Conservation (phyloP, 176 grass and related monocot species). For the Triticum turgidum region DNA sequence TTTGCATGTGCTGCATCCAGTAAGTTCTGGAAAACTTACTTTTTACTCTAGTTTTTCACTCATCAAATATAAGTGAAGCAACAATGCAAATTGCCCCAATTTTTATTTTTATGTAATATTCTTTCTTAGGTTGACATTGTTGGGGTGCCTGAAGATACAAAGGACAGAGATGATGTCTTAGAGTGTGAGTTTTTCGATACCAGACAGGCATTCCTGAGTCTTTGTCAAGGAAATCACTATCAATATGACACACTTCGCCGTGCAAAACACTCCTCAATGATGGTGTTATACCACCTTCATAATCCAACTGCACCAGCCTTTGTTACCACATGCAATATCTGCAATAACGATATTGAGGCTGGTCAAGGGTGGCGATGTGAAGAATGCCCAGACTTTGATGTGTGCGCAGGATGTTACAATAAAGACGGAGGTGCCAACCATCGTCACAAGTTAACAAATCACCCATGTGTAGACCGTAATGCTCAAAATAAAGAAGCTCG, state of each 20-base stretch:
- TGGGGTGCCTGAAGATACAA: conserved; percentile 63
- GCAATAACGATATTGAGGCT: conserved; percentile 65
- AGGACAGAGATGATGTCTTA: conserved; percentile 81
- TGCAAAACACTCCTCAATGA: conserved; percentile 96
- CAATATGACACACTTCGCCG: conserved; percentile 87
- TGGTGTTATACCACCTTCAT: conserved; percentile 96
- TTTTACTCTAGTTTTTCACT: not conserved
- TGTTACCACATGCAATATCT: conserved; percentile 70
- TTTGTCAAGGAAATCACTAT: conserved; percentile 95
- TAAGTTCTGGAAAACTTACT: conserved; percentile 42
- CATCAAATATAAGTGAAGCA: not conserved
- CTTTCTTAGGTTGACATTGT: conserved; percentile 69
- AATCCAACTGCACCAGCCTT: conserved; percentile 85
- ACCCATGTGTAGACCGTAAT: conserved; percentile 51
- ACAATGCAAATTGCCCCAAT: not conserved
- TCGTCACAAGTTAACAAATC: conserved; percentile 69
- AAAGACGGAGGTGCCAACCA: conserved; percentile 64
- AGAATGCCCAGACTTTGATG: conserved; percentile 84
- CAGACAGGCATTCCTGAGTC: conserved; percentile 84
- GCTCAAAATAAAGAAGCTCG: conserved; percentile 74
- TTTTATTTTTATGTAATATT: not conserved
- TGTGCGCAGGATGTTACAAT: conserved; percentile 68
- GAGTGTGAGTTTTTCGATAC: conserved; percentile 92
- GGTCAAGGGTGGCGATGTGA: conserved; percentile 84
- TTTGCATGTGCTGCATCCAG: conserved; percentile 61